A percentile compares a stretch with the other conserved stretches of the same genome.
These are phyloP conservation scores for Blastocystis sp. DNA, from an alignment of 352 stramenopile genomes.

Conservation along the genomic window DNA sequence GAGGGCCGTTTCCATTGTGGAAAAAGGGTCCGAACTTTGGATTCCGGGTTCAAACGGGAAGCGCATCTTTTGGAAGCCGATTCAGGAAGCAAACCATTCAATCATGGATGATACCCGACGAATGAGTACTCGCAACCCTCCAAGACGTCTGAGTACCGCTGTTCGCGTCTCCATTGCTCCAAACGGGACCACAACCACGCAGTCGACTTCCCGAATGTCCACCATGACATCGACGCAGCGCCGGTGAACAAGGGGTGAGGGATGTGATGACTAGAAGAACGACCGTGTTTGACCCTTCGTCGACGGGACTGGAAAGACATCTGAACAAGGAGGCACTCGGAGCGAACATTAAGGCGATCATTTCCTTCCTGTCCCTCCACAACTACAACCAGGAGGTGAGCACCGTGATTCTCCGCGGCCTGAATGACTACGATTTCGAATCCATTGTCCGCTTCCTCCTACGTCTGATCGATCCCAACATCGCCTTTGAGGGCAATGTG, in stretches of 20 bases:
- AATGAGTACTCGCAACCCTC: conserved; percentile 36
- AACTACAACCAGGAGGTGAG: conserved; percentile 66
- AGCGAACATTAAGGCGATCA: conserved; percentile 51
- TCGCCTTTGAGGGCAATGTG: conserved; percentile 29
- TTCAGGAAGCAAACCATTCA: background rate
- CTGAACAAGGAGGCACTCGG: conserved; percentile 51
- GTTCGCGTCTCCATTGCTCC: conserved; percentile 36
- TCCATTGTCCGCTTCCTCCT: conserved; percentile 63
- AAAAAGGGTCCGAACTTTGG: background rate
- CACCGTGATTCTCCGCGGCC: conserved; percentile 3
- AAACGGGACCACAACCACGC: background rate
- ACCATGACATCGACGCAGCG: conserved; percentile 6
- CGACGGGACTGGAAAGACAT: background rate
- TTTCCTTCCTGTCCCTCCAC: conserved; percentile 59
- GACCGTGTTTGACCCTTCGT: conserved; percentile 23
- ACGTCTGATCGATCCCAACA: conserved; percentile 61
- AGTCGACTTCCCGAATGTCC: conserved; percentile 35
- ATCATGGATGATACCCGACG: conserved; percentile 40
- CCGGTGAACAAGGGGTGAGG: background rate
- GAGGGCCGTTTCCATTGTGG: background rate
- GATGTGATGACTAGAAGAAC: conserved; percentile 10
- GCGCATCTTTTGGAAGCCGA: background rate
- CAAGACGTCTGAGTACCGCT: conserved; percentile 26
- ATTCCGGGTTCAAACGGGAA: background rate
- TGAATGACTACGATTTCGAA: conserved; percentile 64